A percentile compares a stretch with the other conserved stretches of the same genome.
Conservation (phyloP, 2,329 filamentous ascomycete species). For the Coniochaeta sp. region DNA sequence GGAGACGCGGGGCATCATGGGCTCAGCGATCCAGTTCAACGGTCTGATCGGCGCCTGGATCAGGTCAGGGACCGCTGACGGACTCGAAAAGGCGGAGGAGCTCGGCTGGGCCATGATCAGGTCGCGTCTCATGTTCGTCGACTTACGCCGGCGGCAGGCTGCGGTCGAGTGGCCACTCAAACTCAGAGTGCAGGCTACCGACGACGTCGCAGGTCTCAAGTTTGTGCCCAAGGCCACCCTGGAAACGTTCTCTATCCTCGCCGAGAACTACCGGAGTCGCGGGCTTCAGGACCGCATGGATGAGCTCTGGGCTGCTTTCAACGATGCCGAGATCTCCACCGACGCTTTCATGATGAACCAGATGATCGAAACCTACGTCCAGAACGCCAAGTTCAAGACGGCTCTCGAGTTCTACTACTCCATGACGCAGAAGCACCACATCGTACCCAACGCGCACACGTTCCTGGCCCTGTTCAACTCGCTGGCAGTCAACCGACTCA, state of each 20-base stretch:
- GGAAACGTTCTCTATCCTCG: slow-evolving; percentile 71
- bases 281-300: slow-evolving; percentile 49
- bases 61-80: slow-evolving; percentile 47
- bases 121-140: slow-evolving; percentile 56
- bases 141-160: slow-evolving; percentile 29
- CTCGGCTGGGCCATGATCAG: slow-evolving; percentile 74
- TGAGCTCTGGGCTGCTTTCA: slow-evolving; percentile 54
- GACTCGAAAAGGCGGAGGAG: slow-evolving; percentile 55
- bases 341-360: slow-evolving; percentile 77
- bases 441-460: slow-evolving; percentile 59
- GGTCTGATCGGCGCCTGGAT: slow-evolving; percentile 75
- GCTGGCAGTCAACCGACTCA: slow-evolving; percentile 41
- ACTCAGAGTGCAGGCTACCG: slow-evolving; percentile 8
- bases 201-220: slow-evolving; percentile 18
- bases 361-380: slow-evolving; percentile 59
- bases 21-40: slow-evolving; percentile 71
- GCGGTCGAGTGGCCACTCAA: slow-evolving; percentile 15
- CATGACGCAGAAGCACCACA: slow-evolving; percentile 39
- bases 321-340: slow-evolving; percentile 54
- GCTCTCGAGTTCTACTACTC: slow-evolving; percentile 48
- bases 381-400: slow-evolving; percentile 45
- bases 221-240: slow-evolving; percentile 54
- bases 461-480: slow-evolving; percentile 62
- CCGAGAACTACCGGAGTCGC: slow-evolving; percentile 62
- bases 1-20: slow-evolving; percentile 58